phyloP scores from a whole-genome alignment of 2,329 filamentous ascomycete species.

The Clarireedia hainanense region DNA sequence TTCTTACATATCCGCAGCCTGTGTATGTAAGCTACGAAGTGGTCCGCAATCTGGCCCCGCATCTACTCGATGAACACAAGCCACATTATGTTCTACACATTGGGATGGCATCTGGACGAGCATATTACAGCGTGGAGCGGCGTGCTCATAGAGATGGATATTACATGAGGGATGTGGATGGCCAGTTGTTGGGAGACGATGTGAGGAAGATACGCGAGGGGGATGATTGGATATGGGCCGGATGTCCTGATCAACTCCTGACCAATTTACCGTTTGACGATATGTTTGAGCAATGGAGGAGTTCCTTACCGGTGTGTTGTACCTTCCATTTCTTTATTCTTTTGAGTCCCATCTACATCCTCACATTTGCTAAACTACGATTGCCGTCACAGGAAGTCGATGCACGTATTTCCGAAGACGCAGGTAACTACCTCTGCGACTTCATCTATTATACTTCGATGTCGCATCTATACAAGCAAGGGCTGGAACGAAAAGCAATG shows the following conservation, averaged over 20 bases:
- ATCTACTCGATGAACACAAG: conserved; percentile 35
- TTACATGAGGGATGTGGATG: conserved; percentile 61
- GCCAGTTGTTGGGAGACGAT: conserved; percentile 42
- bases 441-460: conserved; percentile 70
- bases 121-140: conserved; percentile 64
- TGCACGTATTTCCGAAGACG: conserved; percentile 57
- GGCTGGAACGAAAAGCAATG: conserved; percentile 44
- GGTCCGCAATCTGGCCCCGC: conserved; percentile 56
- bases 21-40: conserved; percentile 64
- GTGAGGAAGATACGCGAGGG: conserved; percentile 33
- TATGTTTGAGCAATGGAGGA: conserved; percentile 48
- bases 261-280: conserved; percentile 51
- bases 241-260: conserved; percentile 45
- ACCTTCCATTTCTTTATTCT: neutral
- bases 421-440: conserved; percentile 68
- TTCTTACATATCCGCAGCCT: conserved; percentile 57
- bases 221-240: conserved; percentile 46
- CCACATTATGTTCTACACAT: conserved; percentile 69
- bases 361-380: neutral
- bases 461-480: conserved; percentile 44
- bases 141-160: conserved; percentile 68
- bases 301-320: conserved; percentile 38
- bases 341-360: neutral
- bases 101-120: conserved; percentile 62
- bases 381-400: conserved; percentile 22